Evolutionary conservation across 2,329 filamentous ascomycete species (phyloP), one percentile per base, ranked within the genome.

Genomic region (Elsinoe australis): DNA sequence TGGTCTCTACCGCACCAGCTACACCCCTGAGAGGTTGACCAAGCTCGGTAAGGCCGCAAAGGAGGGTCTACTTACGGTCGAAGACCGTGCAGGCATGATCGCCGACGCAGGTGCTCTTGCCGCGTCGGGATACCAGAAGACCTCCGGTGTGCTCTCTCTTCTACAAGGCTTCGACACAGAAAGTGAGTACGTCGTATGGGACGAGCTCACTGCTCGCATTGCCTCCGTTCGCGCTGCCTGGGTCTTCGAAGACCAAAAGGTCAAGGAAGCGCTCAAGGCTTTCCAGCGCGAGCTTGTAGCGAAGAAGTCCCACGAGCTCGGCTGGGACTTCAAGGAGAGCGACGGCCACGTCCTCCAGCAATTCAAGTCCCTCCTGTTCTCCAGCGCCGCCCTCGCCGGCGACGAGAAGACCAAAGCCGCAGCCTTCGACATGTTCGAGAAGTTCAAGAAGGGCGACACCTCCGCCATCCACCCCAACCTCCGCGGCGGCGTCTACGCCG

Each of bases 31-130:
- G 59, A 83, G 90, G 28, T 77, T 96, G 35, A 75, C 81, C 56
- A 95, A 95, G 72, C 82, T 96, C 29, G 90, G 90, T 19, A 71
- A 87, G 61, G 87, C 89, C 49, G 90, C 88, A 38, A 92, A 85
- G 67, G 69, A 82, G 38, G 86, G 85, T 3, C 74, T 89, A 7
- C 71, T 96, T 49, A 83, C 80, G 8, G 87, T 94, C 5, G 87
- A 95, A 67, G 90, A 96, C 64, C 81, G 90, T 51, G 87, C 90
- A 39, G 90, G 90, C 61, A 94, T 96, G 85, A 87, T 94, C 36
- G 65, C 65, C 14, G 90, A 96, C 66, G 88, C 90, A 3, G 88
- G 87, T 57, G 87, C 90, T 22, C 75, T 96, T 56, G 87, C 90
- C 47, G 79, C 85, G 28, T 92, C 89, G 39, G 90, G 90, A 24